These are phyloP conservation scores for Aureobasidium vineae DNA, from an alignment of 2,329 filamentous ascomycete species.

Conservation along the genomic window DNA sequence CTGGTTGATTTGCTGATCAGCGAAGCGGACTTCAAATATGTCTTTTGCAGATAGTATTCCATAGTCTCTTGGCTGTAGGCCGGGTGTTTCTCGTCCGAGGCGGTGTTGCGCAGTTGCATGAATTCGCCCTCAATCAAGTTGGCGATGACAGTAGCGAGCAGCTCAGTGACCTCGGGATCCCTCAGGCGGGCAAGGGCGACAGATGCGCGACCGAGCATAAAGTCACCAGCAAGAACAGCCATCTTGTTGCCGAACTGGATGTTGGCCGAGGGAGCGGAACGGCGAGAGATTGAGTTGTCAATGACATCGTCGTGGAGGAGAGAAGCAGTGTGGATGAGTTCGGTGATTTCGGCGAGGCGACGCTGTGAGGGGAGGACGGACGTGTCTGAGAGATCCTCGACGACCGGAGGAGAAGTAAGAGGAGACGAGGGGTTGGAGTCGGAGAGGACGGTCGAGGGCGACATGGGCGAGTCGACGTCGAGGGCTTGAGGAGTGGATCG, in stretches of 20 bases:
- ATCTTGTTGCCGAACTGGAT: conserved; percentile 98
- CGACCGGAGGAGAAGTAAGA: conserved; percentile 51
- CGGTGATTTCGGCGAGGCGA: conserved; percentile 91
- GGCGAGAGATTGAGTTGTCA: conserved; percentile 82
- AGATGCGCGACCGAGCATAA: conserved; percentile 86
- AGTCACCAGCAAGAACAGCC: conserved; percentile 97
- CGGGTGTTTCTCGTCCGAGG: conserved; percentile 78
- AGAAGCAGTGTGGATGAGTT: conserved; percentile 95
- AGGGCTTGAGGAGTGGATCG: conserved; percentile 34
- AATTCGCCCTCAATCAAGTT: conserved; percentile 98
- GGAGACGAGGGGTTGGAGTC: conserved; percentile 76
- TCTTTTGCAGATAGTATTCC: conserved; percentile 95
- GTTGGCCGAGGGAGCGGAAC: conserved; percentile 84
- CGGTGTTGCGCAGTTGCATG: conserved; percentile 99
- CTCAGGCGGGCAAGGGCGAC: conserved; percentile 87
- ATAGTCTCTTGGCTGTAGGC: conserved; percentile 85
- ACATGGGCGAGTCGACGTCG: conserved; percentile 60
- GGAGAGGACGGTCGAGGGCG: conserved; percentile 61
- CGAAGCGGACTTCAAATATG: conserved; percentile 93
- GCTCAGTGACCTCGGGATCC: conserved; percentile 90
- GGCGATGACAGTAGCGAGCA: conserved; percentile 92
- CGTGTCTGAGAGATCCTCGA: conserved; percentile 46
- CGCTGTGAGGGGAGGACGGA: conserved; percentile 91
- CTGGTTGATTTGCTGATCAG: conserved; percentile 96
- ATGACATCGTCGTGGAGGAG: conserved; percentile 98